Conservation (phyloP, 257 asterid genomes). For the Salvia hispanica region DNA sequence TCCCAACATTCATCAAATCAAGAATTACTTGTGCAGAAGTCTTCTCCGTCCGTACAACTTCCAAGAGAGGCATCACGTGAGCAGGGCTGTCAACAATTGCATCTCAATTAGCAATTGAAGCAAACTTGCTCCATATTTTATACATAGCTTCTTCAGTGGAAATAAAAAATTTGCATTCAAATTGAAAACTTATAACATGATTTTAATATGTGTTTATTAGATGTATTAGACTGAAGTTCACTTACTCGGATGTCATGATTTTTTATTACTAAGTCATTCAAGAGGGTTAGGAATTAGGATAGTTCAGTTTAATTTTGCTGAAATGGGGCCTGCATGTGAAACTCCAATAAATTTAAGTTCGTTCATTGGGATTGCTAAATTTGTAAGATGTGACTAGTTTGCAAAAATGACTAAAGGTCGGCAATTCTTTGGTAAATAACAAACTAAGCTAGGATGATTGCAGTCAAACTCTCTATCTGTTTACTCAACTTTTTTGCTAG, state of each 20-base stretch:
- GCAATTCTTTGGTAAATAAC: not conserved
- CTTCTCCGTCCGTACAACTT: slow-evolving; percentile 81
- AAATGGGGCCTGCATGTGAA: not conserved
- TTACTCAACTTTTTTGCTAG: not conserved
- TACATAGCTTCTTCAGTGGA: slow-evolving; percentile 15
- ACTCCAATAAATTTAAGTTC: not conserved
- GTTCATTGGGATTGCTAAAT: not conserved
- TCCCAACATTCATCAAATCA: slow-evolving; percentile 89
- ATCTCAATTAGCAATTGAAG: slow-evolving; percentile 34
- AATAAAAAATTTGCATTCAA: not conserved
- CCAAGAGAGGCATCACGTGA: slow-evolving; percentile 95
- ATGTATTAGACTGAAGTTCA: not conserved
- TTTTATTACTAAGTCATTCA: not conserved
- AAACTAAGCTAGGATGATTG: no score
- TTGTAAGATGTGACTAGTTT: not conserved
- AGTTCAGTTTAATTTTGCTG: not conserved
- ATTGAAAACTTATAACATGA: slow-evolving; percentile 12
- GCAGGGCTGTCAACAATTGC: slow-evolving; percentile 78
- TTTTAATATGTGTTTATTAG: not conserved
- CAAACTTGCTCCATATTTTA: slow-evolving; percentile 17
- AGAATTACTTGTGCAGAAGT: slow-evolving; percentile 93
- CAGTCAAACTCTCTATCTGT: not conserved
- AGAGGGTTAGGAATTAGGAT: not conserved
- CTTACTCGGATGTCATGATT: not conserved
- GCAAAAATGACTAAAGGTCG: not conserved